A percentile compares a stretch with the other conserved stretches of the same genome.
phyloP scores from a whole-genome alignment of 2,329 filamentous ascomycete species.

The Calonectria ilicicola region DNA sequence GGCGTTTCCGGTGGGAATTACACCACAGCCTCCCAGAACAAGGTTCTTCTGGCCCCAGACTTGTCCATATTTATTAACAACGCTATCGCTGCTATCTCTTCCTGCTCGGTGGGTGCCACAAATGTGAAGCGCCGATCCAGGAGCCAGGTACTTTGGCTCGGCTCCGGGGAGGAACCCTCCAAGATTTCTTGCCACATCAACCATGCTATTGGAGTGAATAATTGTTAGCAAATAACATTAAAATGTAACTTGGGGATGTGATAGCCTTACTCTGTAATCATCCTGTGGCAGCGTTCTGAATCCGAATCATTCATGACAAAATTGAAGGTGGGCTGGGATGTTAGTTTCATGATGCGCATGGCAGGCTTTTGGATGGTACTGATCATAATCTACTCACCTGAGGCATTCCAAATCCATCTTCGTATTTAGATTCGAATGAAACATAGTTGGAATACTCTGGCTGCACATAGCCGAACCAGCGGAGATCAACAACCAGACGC shows the following conservation, averaged over 20 bases:
- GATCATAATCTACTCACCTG: not conserved
- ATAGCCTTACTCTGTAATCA: constrained; percentile 8
- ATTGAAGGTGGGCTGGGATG: constrained; percentile 9
- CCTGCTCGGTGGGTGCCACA: constrained; percentile 10
- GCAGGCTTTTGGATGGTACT: not conserved
- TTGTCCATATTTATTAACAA: not conserved
- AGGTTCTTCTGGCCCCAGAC: constrained; percentile 12
- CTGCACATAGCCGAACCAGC: constrained; percentile 9
- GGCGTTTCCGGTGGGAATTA: constrained; percentile 6
- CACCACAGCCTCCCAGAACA: constrained; percentile 3
- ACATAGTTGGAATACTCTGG: not conserved
- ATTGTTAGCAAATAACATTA: not conserved
- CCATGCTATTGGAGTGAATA: not conserved
- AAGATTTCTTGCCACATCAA: constrained; percentile 1
- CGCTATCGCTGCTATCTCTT: not conserved
- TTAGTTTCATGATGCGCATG: not conserved
- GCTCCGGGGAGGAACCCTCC: constrained; percentile 11
- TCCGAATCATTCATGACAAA: not conserved
- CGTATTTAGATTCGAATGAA: not conserved
- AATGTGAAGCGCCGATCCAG: constrained; percentile 13
- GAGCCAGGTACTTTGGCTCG: constrained; percentile 16
- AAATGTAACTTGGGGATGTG: not conserved
- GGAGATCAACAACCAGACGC: constrained; percentile 7
- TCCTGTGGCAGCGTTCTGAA: not conserved
- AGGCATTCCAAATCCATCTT: constrained; percentile 10